Evolutionary conservation across 495 filamentous ascomycete genomes (phyloP).

Genomic region (Chaetomium fimeti): DNA sequence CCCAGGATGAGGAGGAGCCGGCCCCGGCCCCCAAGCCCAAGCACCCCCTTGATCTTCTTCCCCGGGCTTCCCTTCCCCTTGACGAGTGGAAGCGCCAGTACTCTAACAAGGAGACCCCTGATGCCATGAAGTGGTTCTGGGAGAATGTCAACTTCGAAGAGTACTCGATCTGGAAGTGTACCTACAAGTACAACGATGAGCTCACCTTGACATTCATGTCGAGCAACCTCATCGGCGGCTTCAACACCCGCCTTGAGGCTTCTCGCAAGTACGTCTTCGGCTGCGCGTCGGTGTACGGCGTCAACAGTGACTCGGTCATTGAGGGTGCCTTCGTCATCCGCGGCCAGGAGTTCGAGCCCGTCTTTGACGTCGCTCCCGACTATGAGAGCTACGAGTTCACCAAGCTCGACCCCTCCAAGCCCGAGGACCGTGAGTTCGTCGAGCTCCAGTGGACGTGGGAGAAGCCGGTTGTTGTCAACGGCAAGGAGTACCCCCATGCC

Average conservation of each 20-base stretch:
- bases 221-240: constrained; percentile 94
- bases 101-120: constrained; percentile 92
- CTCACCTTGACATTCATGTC: constrained; percentile 97
- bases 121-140: constrained; percentile 97
- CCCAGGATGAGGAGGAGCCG: constrained; percentile 55
- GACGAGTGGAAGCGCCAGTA: constrained; percentile 99
- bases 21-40: constrained; percentile 82
- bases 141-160: constrained; percentile 87
- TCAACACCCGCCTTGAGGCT: constrained; percentile 94
- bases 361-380: constrained; percentile 95
- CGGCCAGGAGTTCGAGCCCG: constrained; percentile 79
- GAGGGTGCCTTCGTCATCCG: constrained; percentile 91
- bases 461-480: constrained; percentile 70
- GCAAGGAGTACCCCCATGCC: constrained; percentile 74
- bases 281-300: constrained; percentile 81
- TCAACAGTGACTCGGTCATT: constrained; percentile 81
- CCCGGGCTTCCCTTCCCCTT: constrained; percentile 72
- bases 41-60: constrained; percentile 89
- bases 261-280: constrained; percentile 99
- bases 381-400: constrained; percentile 93
- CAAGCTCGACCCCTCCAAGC: constrained; percentile 86
- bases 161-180: constrained; percentile 87
- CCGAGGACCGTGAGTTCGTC: constrained; percentile 78
- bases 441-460: constrained; percentile 86
- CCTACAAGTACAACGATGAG: constrained; percentile 99